phyloP scores from a whole-genome alignment of 441 rosid genomes.

The Aquilaria agallochum region DNA sequence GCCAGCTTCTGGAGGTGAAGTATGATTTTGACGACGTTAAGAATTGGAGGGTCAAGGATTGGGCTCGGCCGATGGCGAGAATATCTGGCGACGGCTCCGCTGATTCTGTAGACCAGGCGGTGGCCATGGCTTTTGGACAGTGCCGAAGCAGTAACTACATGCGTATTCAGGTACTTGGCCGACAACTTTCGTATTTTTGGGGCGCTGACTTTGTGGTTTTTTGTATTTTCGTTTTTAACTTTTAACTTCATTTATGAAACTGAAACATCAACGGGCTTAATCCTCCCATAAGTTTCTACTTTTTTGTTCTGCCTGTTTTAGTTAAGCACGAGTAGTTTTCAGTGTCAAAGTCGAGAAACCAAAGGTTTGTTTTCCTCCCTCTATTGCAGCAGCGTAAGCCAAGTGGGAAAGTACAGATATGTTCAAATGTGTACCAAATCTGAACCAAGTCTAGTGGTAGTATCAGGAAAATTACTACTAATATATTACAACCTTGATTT shows the following conservation, averaged over 20 bases:
- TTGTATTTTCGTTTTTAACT: background rate
- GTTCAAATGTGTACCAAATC: too few relatives aligned
- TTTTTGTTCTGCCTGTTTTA: too few relatives aligned
- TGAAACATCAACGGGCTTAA: background rate
- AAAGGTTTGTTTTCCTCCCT: too few relatives aligned
- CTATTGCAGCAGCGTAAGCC: too few relatives aligned
- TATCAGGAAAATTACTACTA: too few relatives aligned
- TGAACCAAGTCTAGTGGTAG: too few relatives aligned
- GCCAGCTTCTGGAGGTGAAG: constrained; percentile 69
- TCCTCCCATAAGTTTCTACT: too few relatives aligned
- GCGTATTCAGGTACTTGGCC: constrained; percentile 74
- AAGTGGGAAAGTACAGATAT: too few relatives aligned
- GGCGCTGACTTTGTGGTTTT: background rate
- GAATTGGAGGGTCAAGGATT: constrained; percentile 78
- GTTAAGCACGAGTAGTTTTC: too few relatives aligned
- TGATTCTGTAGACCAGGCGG: constrained; percentile 92
- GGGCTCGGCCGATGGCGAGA: constrained; percentile 85
- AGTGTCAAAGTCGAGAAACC: too few relatives aligned
- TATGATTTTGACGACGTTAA: constrained; percentile 69
- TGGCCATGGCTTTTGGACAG: constrained; percentile 92
- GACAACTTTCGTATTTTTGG: background rate
- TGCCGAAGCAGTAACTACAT: constrained; percentile 67
- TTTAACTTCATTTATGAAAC: background rate
- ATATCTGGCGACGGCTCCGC: constrained; percentile 88
- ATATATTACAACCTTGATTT: too few relatives aligned